Evolutionary conservation across 2,329 filamentous ascomycete genomes (phyloP).

Genomic region (Venturia oleaginea): DNA sequence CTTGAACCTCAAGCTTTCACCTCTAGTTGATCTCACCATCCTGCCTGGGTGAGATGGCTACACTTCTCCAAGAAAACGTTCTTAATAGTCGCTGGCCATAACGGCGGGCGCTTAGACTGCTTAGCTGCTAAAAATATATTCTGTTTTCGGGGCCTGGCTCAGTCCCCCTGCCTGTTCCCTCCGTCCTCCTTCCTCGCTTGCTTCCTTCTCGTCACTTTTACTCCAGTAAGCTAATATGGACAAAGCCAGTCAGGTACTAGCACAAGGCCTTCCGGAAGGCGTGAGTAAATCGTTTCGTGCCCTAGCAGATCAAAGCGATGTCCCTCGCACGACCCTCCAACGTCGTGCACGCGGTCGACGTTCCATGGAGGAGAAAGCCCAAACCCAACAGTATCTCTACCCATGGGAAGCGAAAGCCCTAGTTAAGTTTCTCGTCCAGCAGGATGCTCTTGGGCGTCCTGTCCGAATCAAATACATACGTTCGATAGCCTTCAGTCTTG

Average conservation of each 20-base stretch:
- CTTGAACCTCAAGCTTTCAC: too few relatives aligned
- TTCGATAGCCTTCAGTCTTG: conserved; percentile 17
- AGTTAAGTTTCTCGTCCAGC: conserved; percentile 18
- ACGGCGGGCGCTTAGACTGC: too few relatives aligned
- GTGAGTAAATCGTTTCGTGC: background rate
- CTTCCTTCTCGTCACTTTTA: background rate
- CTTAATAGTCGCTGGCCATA: too few relatives aligned
- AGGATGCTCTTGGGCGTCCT: conserved; percentile 18
- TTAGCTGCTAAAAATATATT: too few relatives aligned
- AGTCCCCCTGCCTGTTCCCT: too few relatives aligned
- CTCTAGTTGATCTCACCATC: too few relatives aligned
- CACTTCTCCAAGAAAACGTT: too few relatives aligned
- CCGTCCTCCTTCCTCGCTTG: background rate
- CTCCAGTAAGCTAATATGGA: background rate
- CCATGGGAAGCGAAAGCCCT: conserved; percentile 23
- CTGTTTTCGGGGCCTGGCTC: too few relatives aligned
- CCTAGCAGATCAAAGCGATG: background rate
- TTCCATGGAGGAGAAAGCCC: conserved; percentile 23
- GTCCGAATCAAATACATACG: conserved; percentile 19
- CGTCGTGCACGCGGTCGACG: conserved; percentile 20
- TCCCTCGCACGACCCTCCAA: conserved; percentile 16
- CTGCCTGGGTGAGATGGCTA: too few relatives aligned
- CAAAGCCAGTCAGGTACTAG: background rate
- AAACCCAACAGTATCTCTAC: conserved; percentile 24
- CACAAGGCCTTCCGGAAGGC: background rate